phyloP scores from a whole-genome alignment of 306 rosid genomes.

The Hippophae rhamnoides region DNA sequence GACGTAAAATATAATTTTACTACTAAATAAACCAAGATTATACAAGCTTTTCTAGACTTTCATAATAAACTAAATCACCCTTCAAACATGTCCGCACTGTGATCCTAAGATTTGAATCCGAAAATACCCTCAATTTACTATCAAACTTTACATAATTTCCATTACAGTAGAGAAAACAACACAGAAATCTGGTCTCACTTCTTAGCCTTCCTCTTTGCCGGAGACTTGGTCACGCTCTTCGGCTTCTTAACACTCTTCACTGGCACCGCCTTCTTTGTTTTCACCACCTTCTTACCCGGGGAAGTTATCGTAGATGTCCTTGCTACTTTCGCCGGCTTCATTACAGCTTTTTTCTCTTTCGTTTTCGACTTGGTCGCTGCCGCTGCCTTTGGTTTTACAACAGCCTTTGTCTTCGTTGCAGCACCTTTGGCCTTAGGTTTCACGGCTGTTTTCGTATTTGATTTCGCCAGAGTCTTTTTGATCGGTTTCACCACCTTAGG shows the following conservation, averaged over 20 bases:
- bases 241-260: slow-evolving; percentile 22
- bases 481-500: slow-evolving; percentile 20
- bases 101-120: background rate
- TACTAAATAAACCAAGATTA: too few species aligned
- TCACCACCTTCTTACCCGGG: slow-evolving; percentile 32
- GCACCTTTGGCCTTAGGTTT: slow-evolving; percentile 24
- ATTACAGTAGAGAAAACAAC: background rate
- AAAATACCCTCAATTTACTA: background rate
- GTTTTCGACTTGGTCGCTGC: slow-evolving; percentile 8
- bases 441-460: background rate
- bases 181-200: slow-evolving; percentile 8
- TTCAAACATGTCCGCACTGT: background rate
- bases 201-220: slow-evolving; percentile 26
- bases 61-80: too few species aligned
- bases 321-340: slow-evolving; percentile 26
- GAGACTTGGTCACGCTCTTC: slow-evolving; percentile 24
- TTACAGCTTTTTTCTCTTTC: background rate
- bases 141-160: slow-evolving; percentile 19
- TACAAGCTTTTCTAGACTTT: too few species aligned
- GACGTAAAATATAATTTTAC: too few species aligned
- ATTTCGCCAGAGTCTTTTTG: slow-evolving; percentile 13
- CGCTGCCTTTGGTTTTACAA: slow-evolving; percentile 12
- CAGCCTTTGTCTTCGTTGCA: slow-evolving; percentile 15
- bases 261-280: slow-evolving; percentile 27
- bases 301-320: slow-evolving; percentile 39